Conservation (phyloP, 139 green algal genomes). For the Closterium sp. region DNA sequence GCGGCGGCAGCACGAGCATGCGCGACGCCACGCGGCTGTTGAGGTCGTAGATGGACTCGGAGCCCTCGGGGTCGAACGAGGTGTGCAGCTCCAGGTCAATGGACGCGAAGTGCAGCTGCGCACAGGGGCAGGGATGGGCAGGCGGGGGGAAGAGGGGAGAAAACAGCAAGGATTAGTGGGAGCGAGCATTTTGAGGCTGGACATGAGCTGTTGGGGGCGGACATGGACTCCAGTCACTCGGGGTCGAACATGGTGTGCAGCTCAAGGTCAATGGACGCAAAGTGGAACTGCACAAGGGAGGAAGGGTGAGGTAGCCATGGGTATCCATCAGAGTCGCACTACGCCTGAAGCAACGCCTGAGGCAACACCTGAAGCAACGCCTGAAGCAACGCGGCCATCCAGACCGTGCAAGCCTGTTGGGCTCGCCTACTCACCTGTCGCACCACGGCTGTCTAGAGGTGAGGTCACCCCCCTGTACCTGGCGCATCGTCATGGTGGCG, state of each 20-base stretch:
- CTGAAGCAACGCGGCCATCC: no score
- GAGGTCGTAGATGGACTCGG: conserved; percentile 69
- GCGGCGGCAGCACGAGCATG: conserved; percentile 69
- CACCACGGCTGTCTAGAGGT: no score
- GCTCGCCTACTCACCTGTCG: no score
- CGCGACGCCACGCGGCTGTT: conserved; percentile 67
- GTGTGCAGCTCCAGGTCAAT: conserved; percentile 91
- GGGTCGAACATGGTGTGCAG: conserved; percentile 81
- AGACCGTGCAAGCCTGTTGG: no score
- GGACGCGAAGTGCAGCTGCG: conserved; percentile 82
- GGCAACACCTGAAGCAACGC: no score
- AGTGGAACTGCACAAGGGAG: conserved; percentile 73
- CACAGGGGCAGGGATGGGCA: not conserved
- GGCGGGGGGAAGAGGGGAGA: not conserved
- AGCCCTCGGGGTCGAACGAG: conserved; percentile 63
- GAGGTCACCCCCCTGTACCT: no score
- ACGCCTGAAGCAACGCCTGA: no score
- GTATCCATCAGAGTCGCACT: no score
- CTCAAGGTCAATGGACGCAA: conserved; percentile 82
- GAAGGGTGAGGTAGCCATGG: no score
- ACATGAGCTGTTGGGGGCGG: conserved; percentile 73
- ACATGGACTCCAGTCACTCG: conserved; percentile 59
- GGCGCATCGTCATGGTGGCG: conserved; percentile 79
- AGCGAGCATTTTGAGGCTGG: not conserved
- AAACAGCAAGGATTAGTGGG: not conserved